phyloP scores from a whole-genome alignment of 495 filamentous ascomycete genomes.

The Friedmanniomyces simplex region DNA sequence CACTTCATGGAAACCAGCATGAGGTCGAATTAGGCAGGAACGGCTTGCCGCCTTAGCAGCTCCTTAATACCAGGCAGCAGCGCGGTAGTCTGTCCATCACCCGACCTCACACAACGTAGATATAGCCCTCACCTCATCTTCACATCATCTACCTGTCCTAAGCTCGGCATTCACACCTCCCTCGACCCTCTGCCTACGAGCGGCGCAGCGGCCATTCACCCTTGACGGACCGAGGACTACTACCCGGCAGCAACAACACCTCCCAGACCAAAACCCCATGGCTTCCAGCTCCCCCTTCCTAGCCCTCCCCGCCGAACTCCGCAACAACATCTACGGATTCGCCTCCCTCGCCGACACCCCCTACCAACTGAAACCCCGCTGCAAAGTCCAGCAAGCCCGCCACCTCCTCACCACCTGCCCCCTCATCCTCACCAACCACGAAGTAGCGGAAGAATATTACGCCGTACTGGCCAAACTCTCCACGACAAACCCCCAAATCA shows the following conservation, averaged over 20 bases:
- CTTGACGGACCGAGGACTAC: neutral
- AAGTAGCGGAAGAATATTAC: neutral
- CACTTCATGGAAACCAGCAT: too few relatives aligned
- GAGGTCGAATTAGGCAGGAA: too few relatives aligned
- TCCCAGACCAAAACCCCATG: neutral
- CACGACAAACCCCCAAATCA: neutral
- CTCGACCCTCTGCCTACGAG: too few relatives aligned
- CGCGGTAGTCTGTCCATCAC: too few relatives aligned
- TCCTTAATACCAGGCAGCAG: too few relatives aligned
- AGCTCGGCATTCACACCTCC: too few relatives aligned
- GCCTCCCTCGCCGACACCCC: neutral
- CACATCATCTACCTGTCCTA: too few relatives aligned
- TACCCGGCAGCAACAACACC: neutral
- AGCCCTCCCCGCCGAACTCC: neutral
- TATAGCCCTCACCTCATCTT: too few relatives aligned
- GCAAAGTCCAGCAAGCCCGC: neutral
- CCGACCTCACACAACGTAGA: too few relatives aligned
- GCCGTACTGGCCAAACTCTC: neutral
- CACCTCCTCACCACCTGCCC: neutral
- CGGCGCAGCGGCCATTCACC: neutral
- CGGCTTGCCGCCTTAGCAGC: too few relatives aligned
- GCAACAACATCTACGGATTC: neutral
- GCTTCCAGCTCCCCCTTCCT: neutral
- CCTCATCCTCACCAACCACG: neutral
- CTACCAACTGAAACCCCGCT: neutral